These are phyloP conservation scores for Alternaria viburni DNA, from an alignment of 2,329 filamentous ascomycete genomes.

Conservation along the genomic window DNA sequence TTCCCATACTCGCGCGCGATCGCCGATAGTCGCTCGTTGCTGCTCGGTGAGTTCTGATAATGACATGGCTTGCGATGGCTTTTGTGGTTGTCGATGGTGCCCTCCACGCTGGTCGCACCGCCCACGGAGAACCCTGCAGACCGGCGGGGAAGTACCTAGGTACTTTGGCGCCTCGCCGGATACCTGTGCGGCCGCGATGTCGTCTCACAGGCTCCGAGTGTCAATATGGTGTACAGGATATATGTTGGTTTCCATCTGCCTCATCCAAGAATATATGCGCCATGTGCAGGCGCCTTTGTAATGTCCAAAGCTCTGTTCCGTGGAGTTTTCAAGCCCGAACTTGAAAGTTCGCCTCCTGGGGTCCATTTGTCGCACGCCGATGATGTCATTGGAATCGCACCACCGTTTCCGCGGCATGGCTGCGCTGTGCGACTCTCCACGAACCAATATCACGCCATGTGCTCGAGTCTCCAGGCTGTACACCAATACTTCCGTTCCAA, in stretches of 20 bases:
- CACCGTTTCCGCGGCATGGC: neutral
- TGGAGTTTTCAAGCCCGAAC: neutral
- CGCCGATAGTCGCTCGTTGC: conserved; percentile 8
- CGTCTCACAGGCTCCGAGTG: neutral
- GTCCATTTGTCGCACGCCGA: neutral
- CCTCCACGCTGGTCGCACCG: neutral
- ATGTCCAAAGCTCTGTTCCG: neutral
- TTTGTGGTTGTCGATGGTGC: neutral
- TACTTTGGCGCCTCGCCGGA: neutral
- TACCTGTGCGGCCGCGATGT: neutral
- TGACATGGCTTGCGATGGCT: conserved; percentile 1
- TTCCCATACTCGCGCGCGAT: conserved; percentile 11
- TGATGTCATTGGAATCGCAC: neutral
- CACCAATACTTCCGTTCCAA: neutral
- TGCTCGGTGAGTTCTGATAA: conserved; percentile 8
- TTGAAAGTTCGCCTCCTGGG: neutral
- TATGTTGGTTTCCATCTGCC: too few relatives aligned
- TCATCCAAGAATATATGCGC: neutral
- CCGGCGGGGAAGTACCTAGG: neutral
- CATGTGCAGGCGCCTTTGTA: neutral
- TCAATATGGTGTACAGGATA: neutral
- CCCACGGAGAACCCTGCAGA: neutral
- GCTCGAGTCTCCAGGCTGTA: neutral
- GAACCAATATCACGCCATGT: neutral
- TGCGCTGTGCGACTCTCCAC: neutral